A percentile compares a stretch with the other conserved stretches of the same genome.
Conservation (phyloP, 2,329 filamentous ascomycete genomes). For the Pseudogymnoascus sp. region DNA sequence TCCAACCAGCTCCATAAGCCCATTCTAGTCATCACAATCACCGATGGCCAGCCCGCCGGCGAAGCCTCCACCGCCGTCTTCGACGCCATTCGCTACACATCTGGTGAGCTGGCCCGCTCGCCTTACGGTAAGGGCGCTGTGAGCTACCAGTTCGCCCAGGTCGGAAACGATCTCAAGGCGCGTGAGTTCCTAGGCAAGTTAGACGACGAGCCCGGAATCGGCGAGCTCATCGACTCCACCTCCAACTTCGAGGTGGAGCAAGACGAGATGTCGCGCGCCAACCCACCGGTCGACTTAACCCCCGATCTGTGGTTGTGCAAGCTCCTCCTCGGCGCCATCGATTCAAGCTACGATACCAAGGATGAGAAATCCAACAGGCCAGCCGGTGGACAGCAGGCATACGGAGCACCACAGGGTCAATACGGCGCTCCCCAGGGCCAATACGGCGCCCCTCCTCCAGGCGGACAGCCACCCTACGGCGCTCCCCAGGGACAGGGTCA, state of each 20-base stretch:
- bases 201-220: constrained; percentile 58
- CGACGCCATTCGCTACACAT: constrained; percentile 50
- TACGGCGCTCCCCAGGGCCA: constrained; percentile 32
- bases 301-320: constrained; percentile 59
- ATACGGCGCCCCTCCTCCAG: constrained; percentile 25
- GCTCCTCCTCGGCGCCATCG: constrained; percentile 61
- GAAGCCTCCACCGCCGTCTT: constrained; percentile 51
- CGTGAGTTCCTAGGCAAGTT: constrained; percentile 57
- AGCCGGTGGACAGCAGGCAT: constrained; percentile 20
- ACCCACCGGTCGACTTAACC: constrained; percentile 56
- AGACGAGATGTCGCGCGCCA: constrained; percentile 56
- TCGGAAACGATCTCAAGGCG: constrained; percentile 60
- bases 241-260: constrained; percentile 65
- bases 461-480: constrained; percentile 24
- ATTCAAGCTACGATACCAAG: constrained; percentile 58
- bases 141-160: constrained; percentile 63
- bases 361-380: constrained; percentile 48
- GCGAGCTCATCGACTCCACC: constrained; percentile 59
- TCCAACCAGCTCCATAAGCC: constrained; percentile 54
- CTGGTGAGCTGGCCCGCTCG: constrained; percentile 42
- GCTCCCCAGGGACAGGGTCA: constrained; percentile 22
- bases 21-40: constrained; percentile 59
- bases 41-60: constrained; percentile 60
- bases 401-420: constrained; percentile 25
- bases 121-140: constrained; percentile 53